phyloP scores from a whole-genome alignment of 345 rosid genomes.

The Pugionium dolabratum region DNA sequence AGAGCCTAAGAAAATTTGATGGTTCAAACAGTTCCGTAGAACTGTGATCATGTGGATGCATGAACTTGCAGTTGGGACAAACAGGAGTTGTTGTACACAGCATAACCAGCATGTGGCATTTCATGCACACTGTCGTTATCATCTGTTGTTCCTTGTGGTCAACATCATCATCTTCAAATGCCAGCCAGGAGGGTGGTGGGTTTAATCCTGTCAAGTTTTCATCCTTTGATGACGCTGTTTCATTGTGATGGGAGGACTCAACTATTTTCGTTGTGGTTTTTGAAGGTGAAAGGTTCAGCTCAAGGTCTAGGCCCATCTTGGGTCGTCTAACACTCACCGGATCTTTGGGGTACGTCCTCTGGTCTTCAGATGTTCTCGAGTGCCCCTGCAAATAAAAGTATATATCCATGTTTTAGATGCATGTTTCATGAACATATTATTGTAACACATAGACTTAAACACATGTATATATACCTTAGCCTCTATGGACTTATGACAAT shows the following conservation, averaged over 20 bases:
- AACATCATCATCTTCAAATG: no score
- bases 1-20: constrained; percentile 47
- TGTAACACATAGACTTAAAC: no score
- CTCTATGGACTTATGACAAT: constrained; percentile 1
- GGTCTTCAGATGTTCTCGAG: no score
- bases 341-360: neutral
- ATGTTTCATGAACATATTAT: no score
- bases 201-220: no score
- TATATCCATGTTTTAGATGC: no score
- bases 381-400: no score
- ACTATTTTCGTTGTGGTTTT: constrained; percentile 17
- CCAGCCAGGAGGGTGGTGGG: no score
- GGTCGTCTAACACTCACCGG: constrained; percentile 35
- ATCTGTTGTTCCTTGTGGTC: no score
- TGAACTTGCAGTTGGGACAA: constrained; percentile 86
- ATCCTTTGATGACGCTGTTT: no score
- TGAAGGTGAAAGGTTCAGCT: constrained; percentile 53
- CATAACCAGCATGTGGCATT: constrained; percentile 83
- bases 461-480: no score
- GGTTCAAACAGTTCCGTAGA: constrained; percentile 48
- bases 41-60: constrained; percentile 59
- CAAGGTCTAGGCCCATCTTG: constrained; percentile 65
- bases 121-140: constrained; percentile 29
- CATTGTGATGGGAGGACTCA: constrained; percentile 19
- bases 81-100: constrained; percentile 63